phyloP scores from a whole-genome alignment of 768 basidiomycete genomes.

The Lactifluus pinguis region DNA sequence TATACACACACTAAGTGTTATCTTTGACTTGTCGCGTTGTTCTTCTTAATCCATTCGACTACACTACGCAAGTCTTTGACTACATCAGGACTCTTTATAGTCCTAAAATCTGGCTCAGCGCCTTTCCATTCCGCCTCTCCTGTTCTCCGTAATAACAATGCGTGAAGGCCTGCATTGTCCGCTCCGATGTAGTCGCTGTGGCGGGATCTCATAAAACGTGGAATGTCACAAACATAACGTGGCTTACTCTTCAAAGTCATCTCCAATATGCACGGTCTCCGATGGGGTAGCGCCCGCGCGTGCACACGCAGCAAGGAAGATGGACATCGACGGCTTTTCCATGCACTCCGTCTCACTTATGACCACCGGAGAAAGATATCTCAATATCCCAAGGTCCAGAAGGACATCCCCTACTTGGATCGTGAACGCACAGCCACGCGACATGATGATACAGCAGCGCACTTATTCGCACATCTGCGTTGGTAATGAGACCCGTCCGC shows the following conservation, averaged over 20 bases:
- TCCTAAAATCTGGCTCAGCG: constrained; percentile 32
- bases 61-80: constrained; percentile 33
- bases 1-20: background rate
- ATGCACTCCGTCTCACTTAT: constrained; percentile 60
- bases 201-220: background rate
- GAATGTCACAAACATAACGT: background rate
- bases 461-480: constrained; percentile 68
- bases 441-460: constrained; percentile 21
- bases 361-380: constrained; percentile 44
- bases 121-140: constrained; percentile 40
- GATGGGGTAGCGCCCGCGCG: constrained; percentile 27
- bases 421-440: background rate
- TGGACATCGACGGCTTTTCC: constrained; percentile 56
- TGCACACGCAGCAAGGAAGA: constrained; percentile 44
- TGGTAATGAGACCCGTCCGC: constrained; percentile 55
- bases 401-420: constrained; percentile 34
- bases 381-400: constrained; percentile 48
- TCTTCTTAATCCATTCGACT: constrained; percentile 29
- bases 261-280: constrained; percentile 63
- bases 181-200: constrained; percentile 63
- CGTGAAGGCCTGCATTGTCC: constrained; percentile 41
- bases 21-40: background rate
- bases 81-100: constrained; percentile 24
- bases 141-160: constrained; percentile 47
- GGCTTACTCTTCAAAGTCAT: constrained; percentile 55